Evolutionary conservation across 2,329 filamentous ascomycete genomes (phyloP).

Genomic region (Trichoderma sp.): DNA sequence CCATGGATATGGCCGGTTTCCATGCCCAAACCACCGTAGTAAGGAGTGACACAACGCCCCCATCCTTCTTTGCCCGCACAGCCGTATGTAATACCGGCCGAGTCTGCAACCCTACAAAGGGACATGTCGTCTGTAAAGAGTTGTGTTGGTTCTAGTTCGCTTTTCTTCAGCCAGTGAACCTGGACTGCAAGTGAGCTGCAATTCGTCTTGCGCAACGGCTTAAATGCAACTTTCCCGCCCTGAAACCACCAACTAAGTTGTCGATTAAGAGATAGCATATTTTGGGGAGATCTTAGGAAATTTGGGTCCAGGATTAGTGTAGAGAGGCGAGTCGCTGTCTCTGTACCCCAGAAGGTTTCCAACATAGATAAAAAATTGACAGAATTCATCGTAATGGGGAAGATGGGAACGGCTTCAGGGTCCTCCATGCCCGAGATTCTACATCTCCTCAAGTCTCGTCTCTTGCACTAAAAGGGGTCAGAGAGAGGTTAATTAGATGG

Average conservation of each 20-base stretch:
- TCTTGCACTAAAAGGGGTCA: background rate
- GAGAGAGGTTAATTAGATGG: background rate
- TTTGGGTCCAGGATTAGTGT: rapidly evolving
- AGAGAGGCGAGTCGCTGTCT: background rate
- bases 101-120: too few relatives aligned
- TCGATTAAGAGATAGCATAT: background rate
- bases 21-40: background rate
- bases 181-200: background rate
- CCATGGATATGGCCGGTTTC: background rate
- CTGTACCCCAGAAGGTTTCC: background rate
- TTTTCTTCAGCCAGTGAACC: background rate
- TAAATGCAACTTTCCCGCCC: background rate
- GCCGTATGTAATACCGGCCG: too few relatives aligned
- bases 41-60: too few relatives aligned
- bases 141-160: background rate
- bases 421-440: background rate
- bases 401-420: background rate
- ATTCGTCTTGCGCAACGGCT: background rate
- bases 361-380: background rate
- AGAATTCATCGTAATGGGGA: background rate
- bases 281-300: background rate
- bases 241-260: background rate
- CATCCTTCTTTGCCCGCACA: too few relatives aligned
- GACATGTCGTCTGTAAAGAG: background rate
- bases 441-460: background rate